Conservation (phyloP, 1,284 basidiomycete genomes). For the Quambalaria eucalypti region DNA sequence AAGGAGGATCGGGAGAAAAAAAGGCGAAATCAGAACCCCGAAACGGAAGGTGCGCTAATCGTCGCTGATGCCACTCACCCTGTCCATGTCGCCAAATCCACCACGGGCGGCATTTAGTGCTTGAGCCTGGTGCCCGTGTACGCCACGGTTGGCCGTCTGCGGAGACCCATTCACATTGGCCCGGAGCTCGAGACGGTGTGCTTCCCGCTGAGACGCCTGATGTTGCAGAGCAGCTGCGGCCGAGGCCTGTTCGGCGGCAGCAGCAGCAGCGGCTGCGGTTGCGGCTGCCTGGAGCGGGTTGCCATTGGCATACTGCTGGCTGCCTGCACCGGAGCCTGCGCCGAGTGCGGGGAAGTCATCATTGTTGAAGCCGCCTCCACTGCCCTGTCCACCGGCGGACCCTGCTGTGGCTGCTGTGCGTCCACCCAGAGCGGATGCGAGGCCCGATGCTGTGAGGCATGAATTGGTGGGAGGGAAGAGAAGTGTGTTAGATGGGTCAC, state of each 20-base stretch:
- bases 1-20: background rate
- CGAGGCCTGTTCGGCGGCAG: slow-evolving; percentile 28
- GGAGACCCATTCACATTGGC: slow-evolving; percentile 15
- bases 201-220: slow-evolving; percentile 32
- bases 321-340: background rate
- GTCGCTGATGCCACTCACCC: slow-evolving; percentile 6
- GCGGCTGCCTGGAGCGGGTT: background rate
- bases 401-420: background rate
- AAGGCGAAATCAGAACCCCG: too few species aligned
- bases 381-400: too few species aligned
- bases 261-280: background rate
- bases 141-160: background rate
- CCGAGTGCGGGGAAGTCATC: slow-evolving; percentile 42
- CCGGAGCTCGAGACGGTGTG: slow-evolving; percentile 25
- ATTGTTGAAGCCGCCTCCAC: slow-evolving; percentile 21
- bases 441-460: background rate
- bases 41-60: background rate
- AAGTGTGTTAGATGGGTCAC: background rate
- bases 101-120: slow-evolving; percentile 34
- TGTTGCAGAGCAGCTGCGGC: slow-evolving; percentile 38
- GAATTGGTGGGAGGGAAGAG: background rate
- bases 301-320: slow-evolving; percentile 2
- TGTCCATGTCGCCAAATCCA: slow-evolving; percentile 33
- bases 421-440: background rate
- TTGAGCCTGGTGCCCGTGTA: background rate